Percentiles rank a stretch among this genome's conserved stretches.
Conservation (phyloP, 371 early-diverging fungal species). For the Phascolomyces articulosus region DNA sequence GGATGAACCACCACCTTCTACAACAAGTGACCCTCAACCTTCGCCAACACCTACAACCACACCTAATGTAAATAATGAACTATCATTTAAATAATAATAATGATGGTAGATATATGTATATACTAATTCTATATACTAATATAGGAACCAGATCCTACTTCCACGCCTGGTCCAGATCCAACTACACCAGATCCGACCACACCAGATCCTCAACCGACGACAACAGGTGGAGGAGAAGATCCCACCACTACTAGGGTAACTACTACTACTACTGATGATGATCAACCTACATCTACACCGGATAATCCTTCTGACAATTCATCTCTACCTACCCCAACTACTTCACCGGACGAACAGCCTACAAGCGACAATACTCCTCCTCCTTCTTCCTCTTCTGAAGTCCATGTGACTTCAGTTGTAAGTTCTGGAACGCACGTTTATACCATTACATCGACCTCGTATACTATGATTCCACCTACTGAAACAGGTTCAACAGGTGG, state of each 20-base stretch:
- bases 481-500: not conserved
- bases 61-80: not conserved
- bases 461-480: not conserved
- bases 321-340: not conserved
- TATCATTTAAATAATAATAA: not conserved
- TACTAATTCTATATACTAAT: not conserved
- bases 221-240: not conserved
- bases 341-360: not conserved
- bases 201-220: conserved; percentile 1
- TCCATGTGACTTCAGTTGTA: conserved; percentile 3
- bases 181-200: conserved; percentile 7
- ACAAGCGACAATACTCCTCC: not conserved
- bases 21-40: not conserved
- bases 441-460: conserved; percentile 15
- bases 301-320: conserved; percentile 4
- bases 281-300: not conserved
- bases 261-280: conserved; percentile 1
- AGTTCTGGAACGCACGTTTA: conserved; percentile 8
- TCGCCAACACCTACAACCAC: not conserved
- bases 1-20: not conserved
- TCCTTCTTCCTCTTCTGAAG: not conserved
- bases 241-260: conserved; percentile 4
- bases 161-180: not conserved
- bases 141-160: not conserved
- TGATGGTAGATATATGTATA: not conserved